Percentiles rank a stretch among this genome's conserved stretches.
Evolutionary conservation across 2,329 filamentous ascomycete genomes (phyloP).

Genomic region (Scedosporium dehoogii): DNA sequence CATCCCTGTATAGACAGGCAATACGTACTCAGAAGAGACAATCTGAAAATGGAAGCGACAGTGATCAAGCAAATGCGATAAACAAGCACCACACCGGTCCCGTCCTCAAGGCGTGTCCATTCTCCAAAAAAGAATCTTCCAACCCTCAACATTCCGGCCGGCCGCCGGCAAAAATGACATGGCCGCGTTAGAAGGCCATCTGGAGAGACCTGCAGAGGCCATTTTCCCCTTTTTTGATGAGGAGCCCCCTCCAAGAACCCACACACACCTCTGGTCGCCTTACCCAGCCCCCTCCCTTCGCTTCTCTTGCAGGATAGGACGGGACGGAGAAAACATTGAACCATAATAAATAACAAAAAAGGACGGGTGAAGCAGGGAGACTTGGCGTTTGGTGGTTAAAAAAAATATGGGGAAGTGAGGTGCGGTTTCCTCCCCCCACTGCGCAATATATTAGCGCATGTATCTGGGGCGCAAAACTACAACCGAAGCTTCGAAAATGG

Average conservation of each 20-base stretch:
- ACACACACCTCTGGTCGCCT: background rate
- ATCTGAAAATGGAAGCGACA: background rate
- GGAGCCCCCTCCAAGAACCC: background rate
- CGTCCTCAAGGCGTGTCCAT: background rate
- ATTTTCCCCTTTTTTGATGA: background rate
- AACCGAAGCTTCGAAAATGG: too few relatives aligned
- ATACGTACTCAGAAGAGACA: background rate
- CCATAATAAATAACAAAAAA: background rate
- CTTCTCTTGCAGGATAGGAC: background rate
- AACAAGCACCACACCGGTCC: background rate
- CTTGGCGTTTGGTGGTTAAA: too few relatives aligned
- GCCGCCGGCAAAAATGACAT: background rate
- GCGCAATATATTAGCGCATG: background rate
- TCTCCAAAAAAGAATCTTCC: background rate
- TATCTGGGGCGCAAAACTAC: background rate
- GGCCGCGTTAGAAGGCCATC: background rate
- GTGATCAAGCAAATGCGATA: background rate
- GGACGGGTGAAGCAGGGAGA: background rate
- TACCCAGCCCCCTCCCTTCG: background rate
- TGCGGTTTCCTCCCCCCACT: background rate
- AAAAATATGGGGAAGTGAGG: background rate
- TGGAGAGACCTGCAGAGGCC: background rate
- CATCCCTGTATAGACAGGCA: background rate
- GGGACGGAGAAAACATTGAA: background rate
- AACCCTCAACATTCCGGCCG: background rate